Evolutionary conservation across 164 flowering plant genomes (phyloP).

Genomic region (Vitis cinerea): DNA sequence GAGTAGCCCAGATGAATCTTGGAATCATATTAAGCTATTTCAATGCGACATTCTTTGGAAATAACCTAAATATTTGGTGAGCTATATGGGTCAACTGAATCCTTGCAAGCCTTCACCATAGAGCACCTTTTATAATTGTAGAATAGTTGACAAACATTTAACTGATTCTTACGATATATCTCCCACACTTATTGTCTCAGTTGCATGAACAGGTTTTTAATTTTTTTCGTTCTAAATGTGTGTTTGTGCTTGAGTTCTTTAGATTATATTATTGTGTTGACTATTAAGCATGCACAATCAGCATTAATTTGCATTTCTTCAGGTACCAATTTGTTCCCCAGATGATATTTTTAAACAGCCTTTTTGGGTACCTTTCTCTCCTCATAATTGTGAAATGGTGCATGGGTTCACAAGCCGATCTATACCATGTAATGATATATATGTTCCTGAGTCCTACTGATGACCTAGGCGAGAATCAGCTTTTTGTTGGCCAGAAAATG

Average conservation of each 20-base stretch:
- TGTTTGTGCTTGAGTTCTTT: not conserved
- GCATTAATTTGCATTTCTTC: conserved; percentile 9
- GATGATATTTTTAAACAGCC: conserved; percentile 78
- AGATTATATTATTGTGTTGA: not conserved
- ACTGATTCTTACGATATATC: no score
- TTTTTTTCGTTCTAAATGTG: not conserved
- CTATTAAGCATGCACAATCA: not conserved
- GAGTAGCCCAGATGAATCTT: conserved; percentile 94
- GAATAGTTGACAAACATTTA: no score
- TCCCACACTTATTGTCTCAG: not conserved
- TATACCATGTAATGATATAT: conserved; percentile 89
- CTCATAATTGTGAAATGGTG: conserved; percentile 84
- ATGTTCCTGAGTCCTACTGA: conserved; percentile 95
- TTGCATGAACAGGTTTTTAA: not conserved
- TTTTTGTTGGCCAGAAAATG: conserved; percentile 72
- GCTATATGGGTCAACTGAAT: conserved; percentile 4
- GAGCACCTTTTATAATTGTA: no score
- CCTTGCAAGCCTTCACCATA: no score
- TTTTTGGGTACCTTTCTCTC: conserved; percentile 88
- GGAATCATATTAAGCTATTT: conserved; percentile 81
- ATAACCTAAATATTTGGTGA: conserved; percentile 68
- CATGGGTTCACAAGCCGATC: conserved; percentile 91
- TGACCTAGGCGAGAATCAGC: conserved; percentile 90
- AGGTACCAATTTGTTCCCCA: conserved; percentile 93
- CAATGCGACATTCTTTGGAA: conserved; percentile 71